Base-by-base conservation (phyloP, 345 rosid genomes). In the Gossypium raimondii region DNA sequence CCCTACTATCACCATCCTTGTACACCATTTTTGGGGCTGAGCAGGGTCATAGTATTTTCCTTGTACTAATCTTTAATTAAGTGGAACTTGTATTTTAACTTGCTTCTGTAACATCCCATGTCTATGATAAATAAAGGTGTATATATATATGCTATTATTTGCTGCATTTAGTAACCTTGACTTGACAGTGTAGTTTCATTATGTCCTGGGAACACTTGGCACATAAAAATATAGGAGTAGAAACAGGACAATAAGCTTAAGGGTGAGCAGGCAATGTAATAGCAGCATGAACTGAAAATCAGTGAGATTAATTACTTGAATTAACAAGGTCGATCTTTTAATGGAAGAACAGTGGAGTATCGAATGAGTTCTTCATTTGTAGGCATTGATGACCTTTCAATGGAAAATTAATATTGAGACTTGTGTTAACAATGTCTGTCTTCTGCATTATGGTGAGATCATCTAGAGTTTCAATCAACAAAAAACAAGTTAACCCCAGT, bases 1-100 rank as follows among this genome's bases (percentile, higher is more conserved):
- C 43, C 64, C 74, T 71, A 70, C 50, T 50, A 4, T 13, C 18
- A 68, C 8, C 11, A 4, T 69, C 41, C 53, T 72, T 58, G 67
- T 44, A 59, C 75, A 57, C 53, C 34, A 9, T 25, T 73, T 70
- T 73, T 60, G 69, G 76, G 67, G 43, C 25, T 61, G 27, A 17
- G 55, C 41, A 59, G 47, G 59, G 58, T 24, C 4, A 24, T 48
- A 48, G 57, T 48, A 10, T 48, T 73, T 60, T 73, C 68, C 76
- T 62, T 27, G 59, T 61, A 27, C 68, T 61, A 48, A 27, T 17
- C 18, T 48, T 44, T 9, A 13, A 16, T 11, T 9, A 9, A 24
- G 41, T 34, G 7, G 41, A 47, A 56, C 64, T 56, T 38, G 64
- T 55, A 71, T 38, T 53, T 71, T 41, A 29, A 18, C 50, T 55